These are phyloP conservation scores for Trichoderma brevicompactum DNA, from an alignment of 2,329 filamentous ascomycete genomes.

Conservation along the genomic window DNA sequence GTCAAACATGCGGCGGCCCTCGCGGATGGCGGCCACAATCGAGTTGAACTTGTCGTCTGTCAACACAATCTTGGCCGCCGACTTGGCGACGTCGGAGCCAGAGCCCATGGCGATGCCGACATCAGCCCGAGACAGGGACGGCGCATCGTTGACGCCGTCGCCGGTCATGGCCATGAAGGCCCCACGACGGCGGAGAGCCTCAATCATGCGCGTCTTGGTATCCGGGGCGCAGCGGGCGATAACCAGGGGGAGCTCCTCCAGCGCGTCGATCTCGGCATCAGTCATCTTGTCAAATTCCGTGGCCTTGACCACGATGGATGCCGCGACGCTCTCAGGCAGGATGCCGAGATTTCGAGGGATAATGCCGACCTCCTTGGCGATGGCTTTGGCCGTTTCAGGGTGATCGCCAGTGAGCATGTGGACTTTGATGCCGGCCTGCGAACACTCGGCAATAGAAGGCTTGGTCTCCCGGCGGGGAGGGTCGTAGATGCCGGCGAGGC, in stretches of 20 bases:
- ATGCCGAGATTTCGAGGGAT: slow-evolving; percentile 65
- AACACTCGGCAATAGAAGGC: slow-evolving; percentile 70
- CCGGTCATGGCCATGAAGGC: slow-evolving; percentile 86
- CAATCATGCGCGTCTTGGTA: slow-evolving; percentile 90
- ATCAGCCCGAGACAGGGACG: slow-evolving; percentile 78
- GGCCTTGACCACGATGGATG: slow-evolving; percentile 73
- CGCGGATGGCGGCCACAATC: slow-evolving; percentile 80
- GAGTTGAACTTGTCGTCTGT: slow-evolving; percentile 89
- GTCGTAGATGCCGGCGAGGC: slow-evolving; percentile 85
- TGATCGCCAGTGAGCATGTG: slow-evolving; percentile 88
- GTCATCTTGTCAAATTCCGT: slow-evolving; percentile 77
- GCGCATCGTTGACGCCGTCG: slow-evolving; percentile 86
- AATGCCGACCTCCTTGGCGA: slow-evolving; percentile 79
- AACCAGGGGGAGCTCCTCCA: slow-evolving; percentile 77
- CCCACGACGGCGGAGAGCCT: slow-evolving; percentile 76
- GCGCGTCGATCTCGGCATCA: slow-evolving; percentile 73
- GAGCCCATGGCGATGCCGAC: slow-evolving; percentile 92
- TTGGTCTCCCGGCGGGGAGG: slow-evolving; percentile 82
- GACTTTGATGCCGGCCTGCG: slow-evolving; percentile 74
- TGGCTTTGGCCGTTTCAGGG: slow-evolving; percentile 75
- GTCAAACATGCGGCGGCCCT: slow-evolving; percentile 83
- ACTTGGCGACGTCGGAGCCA: slow-evolving; percentile 84
- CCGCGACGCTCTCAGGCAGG: slow-evolving; percentile 65
- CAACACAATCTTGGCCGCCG: slow-evolving; percentile 78
- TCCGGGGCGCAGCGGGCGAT: slow-evolving; percentile 83